Evolutionary conservation across 148 eudicot species (phyloP).

Genomic region (Camellia granthamiana): DNA sequence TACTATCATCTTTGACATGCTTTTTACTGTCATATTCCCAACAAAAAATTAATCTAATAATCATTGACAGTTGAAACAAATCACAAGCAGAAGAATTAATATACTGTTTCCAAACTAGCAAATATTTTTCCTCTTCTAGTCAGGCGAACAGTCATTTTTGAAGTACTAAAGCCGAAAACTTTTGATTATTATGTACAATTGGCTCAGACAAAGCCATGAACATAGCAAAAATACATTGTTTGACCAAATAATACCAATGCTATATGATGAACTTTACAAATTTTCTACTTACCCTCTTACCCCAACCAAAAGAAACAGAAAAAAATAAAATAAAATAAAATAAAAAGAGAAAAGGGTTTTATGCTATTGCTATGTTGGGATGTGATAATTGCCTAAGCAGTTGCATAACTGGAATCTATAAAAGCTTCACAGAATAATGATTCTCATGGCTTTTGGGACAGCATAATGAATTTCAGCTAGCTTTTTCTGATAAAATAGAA

Average conservation of each 20-base stretch:
- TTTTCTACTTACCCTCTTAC: neutral
- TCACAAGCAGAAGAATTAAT: too few relatives aligned
- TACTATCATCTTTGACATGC: too few relatives aligned
- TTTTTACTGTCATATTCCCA: too few relatives aligned
- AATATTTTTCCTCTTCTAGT: too few relatives aligned
- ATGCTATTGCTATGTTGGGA: neutral
- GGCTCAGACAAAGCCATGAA: too few relatives aligned
- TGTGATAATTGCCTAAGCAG: neutral
- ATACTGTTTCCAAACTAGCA: too few relatives aligned
- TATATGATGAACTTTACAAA: too few relatives aligned
- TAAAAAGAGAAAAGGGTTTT: neutral
- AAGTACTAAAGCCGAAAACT: too few relatives aligned
- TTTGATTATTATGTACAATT: neutral
- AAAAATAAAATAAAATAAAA: too few relatives aligned
- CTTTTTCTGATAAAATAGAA: constrained; percentile 48
- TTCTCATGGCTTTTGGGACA: neutral
- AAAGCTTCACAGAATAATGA: neutral
- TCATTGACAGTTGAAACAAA: too few relatives aligned
- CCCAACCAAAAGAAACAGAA: neutral
- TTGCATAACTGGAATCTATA: neutral
- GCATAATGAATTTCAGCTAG: constrained; percentile 32
- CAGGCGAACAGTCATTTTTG: too few relatives aligned
- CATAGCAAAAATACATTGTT: neutral
- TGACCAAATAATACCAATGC: neutral
- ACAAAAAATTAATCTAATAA: too few relatives aligned